phyloP scores from a whole-genome alignment of 768 basidiomycete species.

The Termitomyces sp. region DNA sequence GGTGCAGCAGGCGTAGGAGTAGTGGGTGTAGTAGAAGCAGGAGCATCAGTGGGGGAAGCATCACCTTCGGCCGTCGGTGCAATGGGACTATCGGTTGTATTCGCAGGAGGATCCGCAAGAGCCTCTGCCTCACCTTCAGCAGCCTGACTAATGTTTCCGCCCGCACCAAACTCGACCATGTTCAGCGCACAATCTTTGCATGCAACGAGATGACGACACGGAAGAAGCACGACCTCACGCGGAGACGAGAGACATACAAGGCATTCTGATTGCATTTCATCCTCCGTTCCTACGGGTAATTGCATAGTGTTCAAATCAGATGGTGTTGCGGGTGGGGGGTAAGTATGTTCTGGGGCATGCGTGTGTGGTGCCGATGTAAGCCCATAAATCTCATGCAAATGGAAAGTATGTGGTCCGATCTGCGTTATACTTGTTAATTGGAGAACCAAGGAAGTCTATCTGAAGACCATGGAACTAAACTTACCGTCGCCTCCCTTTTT shows the following conservation, averaged over 20 bases:
- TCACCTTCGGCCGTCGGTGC: conserved; percentile 20
- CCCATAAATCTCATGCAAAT: conserved; percentile 93
- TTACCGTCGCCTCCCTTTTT: conserved; percentile 81
- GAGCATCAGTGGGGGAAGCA: conserved; percentile 11
- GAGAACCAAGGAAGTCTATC: not conserved
- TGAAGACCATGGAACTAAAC: conserved; percentile 13
- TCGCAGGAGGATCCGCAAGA: conserved; percentile 17
- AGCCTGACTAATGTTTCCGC: conserved; percentile 72
- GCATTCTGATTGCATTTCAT: conserved; percentile 82
- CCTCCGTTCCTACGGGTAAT: conserved; percentile 33
- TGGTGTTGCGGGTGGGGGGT: conserved; percentile 14
- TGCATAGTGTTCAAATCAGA: conserved; percentile 25
- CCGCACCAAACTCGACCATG: conserved; percentile 97
- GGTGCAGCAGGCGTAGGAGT: conserved; percentile 8
- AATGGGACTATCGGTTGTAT: conserved; percentile 15
- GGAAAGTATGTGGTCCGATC: conserved; percentile 94
- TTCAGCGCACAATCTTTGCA: conserved; percentile 94
- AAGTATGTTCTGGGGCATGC: conserved; percentile 13
- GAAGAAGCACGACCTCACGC: conserved; percentile 87
- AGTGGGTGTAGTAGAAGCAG: conserved; percentile 9
- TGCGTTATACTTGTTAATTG: conserved; percentile 18
- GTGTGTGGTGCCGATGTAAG: conserved; percentile 47
- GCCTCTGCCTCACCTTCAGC: conserved; percentile 32
- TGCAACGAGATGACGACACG: conserved; percentile 91
- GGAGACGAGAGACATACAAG: conserved; percentile 86